These are phyloP conservation scores for Cyberlindnera mrakii DNA, from an alignment of 805 yeast genomes.

Conservation along the genomic window DNA sequence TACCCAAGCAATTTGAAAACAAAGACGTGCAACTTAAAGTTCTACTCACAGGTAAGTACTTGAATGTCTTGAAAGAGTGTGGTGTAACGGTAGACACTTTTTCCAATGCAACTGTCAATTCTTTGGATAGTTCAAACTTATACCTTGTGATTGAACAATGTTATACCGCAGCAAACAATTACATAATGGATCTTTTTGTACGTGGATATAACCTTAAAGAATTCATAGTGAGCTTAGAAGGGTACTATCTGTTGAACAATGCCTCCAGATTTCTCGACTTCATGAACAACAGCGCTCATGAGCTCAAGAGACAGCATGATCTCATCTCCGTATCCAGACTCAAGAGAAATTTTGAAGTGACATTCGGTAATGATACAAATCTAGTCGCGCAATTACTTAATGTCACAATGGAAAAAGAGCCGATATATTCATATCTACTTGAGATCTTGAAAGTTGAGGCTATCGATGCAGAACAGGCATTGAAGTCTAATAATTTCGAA, in stretches of 20 bases:
- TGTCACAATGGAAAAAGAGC: slow-evolving; percentile 36
- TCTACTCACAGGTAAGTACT: slow-evolving; percentile 76
- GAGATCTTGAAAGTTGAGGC: slow-evolving; percentile 49
- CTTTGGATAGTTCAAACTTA: slow-evolving; percentile 37
- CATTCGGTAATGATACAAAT: slow-evolving; percentile 14
- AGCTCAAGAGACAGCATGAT: slow-evolving; percentile 38
- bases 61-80: slow-evolving; percentile 65
- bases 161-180: slow-evolving; percentile 59
- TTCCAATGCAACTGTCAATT: slow-evolving; percentile 23
- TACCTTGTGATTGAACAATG: slow-evolving; percentile 52
- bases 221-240: slow-evolving; percentile 46
- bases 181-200: slow-evolving; percentile 50
- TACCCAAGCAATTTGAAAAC: slow-evolving; percentile 57
- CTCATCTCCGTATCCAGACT: slow-evolving; percentile 28
- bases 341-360: slow-evolving; percentile 24
- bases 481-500: slow-evolving; percentile 38
- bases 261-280: slow-evolving; percentile 48
- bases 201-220: slow-evolving; percentile 50
- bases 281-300: slow-evolving; percentile 43
- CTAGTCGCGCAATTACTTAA: slow-evolving; percentile 25
- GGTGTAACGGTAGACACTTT: slow-evolving; percentile 33
- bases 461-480: slow-evolving; percentile 46
- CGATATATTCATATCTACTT: slow-evolving; percentile 34
- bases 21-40: slow-evolving; percentile 55
- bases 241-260: slow-evolving; percentile 50